Evolutionary conservation across 2,329 filamentous ascomycete genomes (phyloP).

Genomic region (Blumeriella jaapii): DNA sequence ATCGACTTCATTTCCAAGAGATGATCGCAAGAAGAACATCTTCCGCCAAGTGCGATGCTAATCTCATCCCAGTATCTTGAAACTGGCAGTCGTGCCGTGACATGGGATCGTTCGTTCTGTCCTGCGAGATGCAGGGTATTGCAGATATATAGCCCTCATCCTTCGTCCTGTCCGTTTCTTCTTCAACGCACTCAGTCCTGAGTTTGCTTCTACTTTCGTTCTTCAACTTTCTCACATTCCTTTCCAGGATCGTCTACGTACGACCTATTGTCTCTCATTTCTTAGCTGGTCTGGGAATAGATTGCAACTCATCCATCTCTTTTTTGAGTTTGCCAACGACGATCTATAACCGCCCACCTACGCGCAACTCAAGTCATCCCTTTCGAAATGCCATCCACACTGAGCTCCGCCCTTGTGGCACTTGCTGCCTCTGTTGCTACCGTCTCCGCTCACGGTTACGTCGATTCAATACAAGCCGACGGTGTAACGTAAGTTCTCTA

Average conservation of each 20-base stretch:
- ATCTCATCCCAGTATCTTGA: too few species aligned
- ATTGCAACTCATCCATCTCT: conserved; percentile 4
- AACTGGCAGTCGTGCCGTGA: too few species aligned
- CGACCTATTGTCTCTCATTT: conserved; percentile 5
- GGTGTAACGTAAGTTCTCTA: conserved; percentile 21
- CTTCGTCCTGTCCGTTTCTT: conserved; percentile 1
- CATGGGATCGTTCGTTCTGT: too few species aligned
- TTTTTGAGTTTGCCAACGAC: not conserved
- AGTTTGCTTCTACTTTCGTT: conserved; percentile 6
- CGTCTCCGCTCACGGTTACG: conserved; percentile 35
- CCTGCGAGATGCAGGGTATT: too few species aligned
- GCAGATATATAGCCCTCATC: conserved; percentile 5
- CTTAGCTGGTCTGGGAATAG: conserved; percentile 8
- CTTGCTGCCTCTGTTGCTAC: conserved; percentile 28
- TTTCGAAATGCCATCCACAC: conserved; percentile 16
- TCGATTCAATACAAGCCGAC: conserved; percentile 33
- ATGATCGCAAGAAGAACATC: too few species aligned
- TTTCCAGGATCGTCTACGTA: conserved; percentile 5
- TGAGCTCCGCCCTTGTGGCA: conserved; percentile 12
- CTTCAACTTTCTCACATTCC: not conserved
- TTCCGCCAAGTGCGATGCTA: too few species aligned
- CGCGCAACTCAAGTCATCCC: not conserved
- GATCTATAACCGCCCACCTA: conserved; percentile 1
- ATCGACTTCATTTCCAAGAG: too few species aligned
- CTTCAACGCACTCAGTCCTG: conserved; percentile 3